Evolutionary conservation across 345 rosid genomes (phyloP), one percentile per base, ranked within the genome.

Genomic region (Eucalyptus victrix): DNA sequence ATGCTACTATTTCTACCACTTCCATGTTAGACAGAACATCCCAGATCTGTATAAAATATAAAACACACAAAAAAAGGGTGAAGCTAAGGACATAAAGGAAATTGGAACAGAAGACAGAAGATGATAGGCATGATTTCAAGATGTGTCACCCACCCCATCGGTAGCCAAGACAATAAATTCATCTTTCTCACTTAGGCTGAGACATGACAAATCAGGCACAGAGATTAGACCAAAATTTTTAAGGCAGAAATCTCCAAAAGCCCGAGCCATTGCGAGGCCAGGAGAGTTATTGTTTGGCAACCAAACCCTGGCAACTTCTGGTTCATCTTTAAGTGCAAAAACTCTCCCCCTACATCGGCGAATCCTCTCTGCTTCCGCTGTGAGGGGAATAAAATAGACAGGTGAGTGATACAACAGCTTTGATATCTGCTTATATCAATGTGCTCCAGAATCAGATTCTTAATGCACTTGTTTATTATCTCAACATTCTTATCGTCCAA

Each of bases 221-320:
- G 99, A 96, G 92, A 98, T 98, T 54, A 98, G 94, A 88, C 99
- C 99, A 93, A 92, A 98, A 90, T 98, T 96, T 93, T 98, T 98
- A 30, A 98, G 98, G 91, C 99, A 97, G 92, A 98, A 98, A 94
- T 98, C 99, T 88, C 99, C 99, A 86, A 98, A 96, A 87, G 99
- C 99, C 86, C 99, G 97, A 42, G 99, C 99, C 99, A 98, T 98
- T 86, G 99, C 99, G 80, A 98, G 98, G 44, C 99, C 99, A 86
- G 99, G 99, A 30, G 99, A 94, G 90, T 96, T 95, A 93, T 92
- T 91, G 91, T 98, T 95, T 88, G 99, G 99, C 65, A 98, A 93
- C 99, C 99, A 98, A 89, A 98, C 98, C 92, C 99, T 94, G 53
- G 95, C 92, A 91, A 98, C 99, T 90, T 97, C 99, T 60, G 99